Conservation (phyloP, 2,329 filamentous ascomycete species). For the Penicillium polonicum region DNA sequence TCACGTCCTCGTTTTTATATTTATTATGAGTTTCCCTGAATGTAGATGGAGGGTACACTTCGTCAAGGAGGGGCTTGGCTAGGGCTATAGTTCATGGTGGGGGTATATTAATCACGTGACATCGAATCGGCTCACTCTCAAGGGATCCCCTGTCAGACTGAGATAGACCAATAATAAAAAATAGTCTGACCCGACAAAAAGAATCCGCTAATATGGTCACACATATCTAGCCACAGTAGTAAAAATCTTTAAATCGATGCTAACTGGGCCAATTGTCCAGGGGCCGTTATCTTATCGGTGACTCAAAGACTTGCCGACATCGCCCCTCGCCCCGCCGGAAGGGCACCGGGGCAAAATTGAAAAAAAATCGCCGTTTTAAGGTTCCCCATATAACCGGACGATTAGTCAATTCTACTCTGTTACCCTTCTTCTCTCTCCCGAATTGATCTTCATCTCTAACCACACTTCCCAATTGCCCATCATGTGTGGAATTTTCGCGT, state of each 20-base stretch:
- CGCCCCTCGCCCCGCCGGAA: slow-evolving; percentile 21
- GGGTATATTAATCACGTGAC: not conserved
- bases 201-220: not conserved
- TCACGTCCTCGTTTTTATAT: not conserved
- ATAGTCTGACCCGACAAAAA: not conserved
- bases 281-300: slow-evolving; percentile 48
- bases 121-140: not conserved
- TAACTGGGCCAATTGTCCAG: slow-evolving; percentile 26
- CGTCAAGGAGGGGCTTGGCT: not conserved
- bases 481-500: slow-evolving; percentile 98
- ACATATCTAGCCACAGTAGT: not conserved
- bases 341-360: slow-evolving; percentile 6
- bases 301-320: slow-evolving; percentile 28
- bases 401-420: slow-evolving; percentile 21
- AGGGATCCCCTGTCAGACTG: not conserved
- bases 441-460: slow-evolving; percentile 12
- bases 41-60: not conserved
- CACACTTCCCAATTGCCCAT: slow-evolving; percentile 42
- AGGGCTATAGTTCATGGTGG: slow-evolving; percentile 1
- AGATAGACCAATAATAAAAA: not conserved
- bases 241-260: not conserved
- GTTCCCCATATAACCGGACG: slow-evolving; percentile 18
- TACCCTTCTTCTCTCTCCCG: slow-evolving; percentile 9
- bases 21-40: not conserved
- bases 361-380: slow-evolving; percentile 19